Base-by-base conservation (phyloP, 306 rosid species). In the Lathyrus oleraceus region DNA sequence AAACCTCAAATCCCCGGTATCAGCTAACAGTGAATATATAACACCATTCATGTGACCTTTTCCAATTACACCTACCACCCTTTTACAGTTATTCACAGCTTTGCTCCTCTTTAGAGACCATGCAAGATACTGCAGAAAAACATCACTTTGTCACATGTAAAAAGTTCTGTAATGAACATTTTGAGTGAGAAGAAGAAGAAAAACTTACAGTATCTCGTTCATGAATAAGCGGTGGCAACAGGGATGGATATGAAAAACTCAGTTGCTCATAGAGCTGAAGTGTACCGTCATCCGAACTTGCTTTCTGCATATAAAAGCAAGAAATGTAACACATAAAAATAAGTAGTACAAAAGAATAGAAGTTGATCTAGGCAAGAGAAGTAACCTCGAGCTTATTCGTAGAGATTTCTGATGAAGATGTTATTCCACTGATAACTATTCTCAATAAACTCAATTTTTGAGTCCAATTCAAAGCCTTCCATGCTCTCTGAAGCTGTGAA, bases 21-120 rank as follows among this genome's bases (percentile, higher is more conserved):
- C 92, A 1, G 95, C 87, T 59, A 87, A 51, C 36, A 91, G 63
- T 28, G 95, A 77, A 44, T 91, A 83, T 72, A 94, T 74, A 12
- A 94, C 95, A 20, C 97, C 96, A 28, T 88, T 94, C 96, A 94
- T 83, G 78, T 88, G 96, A 39, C 98, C 97, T 56, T 87, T 90
- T 66, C 98, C 97, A 65, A 90, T 87, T 14, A 94, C 97, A 38
- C 96, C 98, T 40, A 90, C 97, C 77, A 94, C 96, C n/a, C 65
- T 59, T 69, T 85, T 90, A 49, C 98, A 68, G 54, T 86, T 84
- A 59, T 94, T 90, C 70, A 94, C 98, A 9, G 96, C 97, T 77
- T 94, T 94, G 86, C 96, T 88, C 63, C 96, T 49, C 87, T 94
- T 91, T 52, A 88, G 28, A 44, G 97, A 94, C 97, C 99, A 91